phyloP scores from a whole-genome alignment of 2,329 filamentous ascomycete species.

The Mycocentrospora acerina region DNA sequence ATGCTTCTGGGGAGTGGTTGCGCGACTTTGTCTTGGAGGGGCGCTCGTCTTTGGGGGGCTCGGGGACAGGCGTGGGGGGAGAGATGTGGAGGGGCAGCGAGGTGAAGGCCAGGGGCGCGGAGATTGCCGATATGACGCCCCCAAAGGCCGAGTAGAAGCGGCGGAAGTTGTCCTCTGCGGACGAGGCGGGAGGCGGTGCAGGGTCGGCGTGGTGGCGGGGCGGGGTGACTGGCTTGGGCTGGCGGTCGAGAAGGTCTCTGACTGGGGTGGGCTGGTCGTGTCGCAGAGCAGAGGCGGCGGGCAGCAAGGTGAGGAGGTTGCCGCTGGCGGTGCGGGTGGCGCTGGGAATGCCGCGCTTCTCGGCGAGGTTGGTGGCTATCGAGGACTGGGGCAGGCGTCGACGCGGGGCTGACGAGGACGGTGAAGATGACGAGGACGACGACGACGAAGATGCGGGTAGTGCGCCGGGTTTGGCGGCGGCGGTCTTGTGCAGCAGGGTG shows the following conservation, averaged over 20 bases:
- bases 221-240: slow-evolving; percentile 30
- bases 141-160: slow-evolving; percentile 93
- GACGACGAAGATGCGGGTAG: no score
- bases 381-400: slow-evolving; percentile 67
- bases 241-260: slow-evolving; percentile 35
- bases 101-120: slow-evolving; percentile 88
- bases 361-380: slow-evolving; percentile 85
- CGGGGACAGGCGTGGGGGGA: slow-evolving; percentile 29
- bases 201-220: slow-evolving; percentile 14
- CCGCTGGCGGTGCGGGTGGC: slow-evolving; percentile 63
- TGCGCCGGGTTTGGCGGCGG: no score
- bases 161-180: slow-evolving; percentile 75
- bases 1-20: slow-evolving; percentile 30
- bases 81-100: slow-evolving; percentile 70
- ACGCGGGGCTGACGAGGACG: slow-evolving; percentile 37
- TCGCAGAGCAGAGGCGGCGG: slow-evolving; percentile 67
- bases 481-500: no score
- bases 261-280: slow-evolving; percentile 34
- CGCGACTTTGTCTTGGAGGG: slow-evolving; percentile 25
- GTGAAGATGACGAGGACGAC: slow-evolving; percentile 33
- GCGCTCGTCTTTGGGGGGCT: slow-evolving; percentile 21
- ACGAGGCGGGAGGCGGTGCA: slow-evolving; percentile 9
- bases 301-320: slow-evolving; percentile 71
- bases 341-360: slow-evolving; percentile 73
- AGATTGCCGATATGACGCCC: slow-evolving; percentile 82